Base-by-base conservation (phyloP, 2,329 filamentous ascomycete genomes). In the Pleochaeta shiraiana region DNA sequence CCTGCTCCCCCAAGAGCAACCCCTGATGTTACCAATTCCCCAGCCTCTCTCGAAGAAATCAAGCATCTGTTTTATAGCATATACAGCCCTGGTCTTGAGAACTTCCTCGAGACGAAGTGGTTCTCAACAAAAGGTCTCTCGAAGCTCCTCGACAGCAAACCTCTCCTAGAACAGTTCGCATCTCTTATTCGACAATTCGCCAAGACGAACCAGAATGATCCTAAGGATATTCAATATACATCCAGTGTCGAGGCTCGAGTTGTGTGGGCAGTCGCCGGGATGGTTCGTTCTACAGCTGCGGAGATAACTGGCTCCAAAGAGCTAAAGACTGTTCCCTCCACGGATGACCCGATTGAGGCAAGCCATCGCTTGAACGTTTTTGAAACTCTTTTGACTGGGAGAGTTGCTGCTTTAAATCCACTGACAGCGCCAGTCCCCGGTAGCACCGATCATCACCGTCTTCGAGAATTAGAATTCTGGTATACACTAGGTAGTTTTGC, bases 31-130 rank as follows among this genome's bases (percentile, higher is more conserved):
- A 64, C 77, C 5, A 73, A 74, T 31, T 72, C 74, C 6, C 74
- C 74, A 65, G 77, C 78, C 37, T 75, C 74, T 26, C 70, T 88
- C 62, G 82, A 84, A 69, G 85, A 90, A 71, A 83, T 90, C 65
- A 84, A 83, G 67, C 81, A 81, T 67, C 76, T 92, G 19, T 95
- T 88, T 74, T 81, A 82, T 69, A 85, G 86, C 68, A 84, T 90
- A 68, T 95, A 93, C 73, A 86, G 85, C 3, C 81, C 81, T 0
- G 86, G 84, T 7, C 81, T 93, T 59, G 85, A 88, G 73, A 81
- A 81, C 62, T 85, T 93, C 67, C 81, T 95, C 67, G 91, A 96
- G 73, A 88, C 89, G 6, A 80, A 79, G 31, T 97, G 91, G 91
- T 96, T 89, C 75, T 82, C 77, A 66, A 77, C 79, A 39, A 75